Conservation (phyloP, 768 basidiomycete species). For the Ramaria rubella region DNA sequence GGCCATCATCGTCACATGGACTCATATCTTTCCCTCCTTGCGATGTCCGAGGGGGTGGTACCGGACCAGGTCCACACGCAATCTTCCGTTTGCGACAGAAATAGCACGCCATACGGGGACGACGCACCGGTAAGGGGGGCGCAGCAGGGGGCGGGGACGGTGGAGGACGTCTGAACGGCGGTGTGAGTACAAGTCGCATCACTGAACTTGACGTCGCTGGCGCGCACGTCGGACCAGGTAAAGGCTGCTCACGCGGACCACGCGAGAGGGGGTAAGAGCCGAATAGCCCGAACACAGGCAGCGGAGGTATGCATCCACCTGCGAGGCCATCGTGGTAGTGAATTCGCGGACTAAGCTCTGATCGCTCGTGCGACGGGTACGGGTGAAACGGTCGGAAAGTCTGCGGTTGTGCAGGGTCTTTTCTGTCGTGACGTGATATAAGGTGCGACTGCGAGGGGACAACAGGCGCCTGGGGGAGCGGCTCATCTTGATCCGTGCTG, state of each 20-base stretch:
- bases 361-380: neutral
- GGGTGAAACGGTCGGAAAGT: slow-evolving; percentile 2
- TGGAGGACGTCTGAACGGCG: neutral
- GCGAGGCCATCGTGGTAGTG: neutral
- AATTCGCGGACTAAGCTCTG: neutral
- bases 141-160: neutral
- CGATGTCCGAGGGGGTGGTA: neutral
- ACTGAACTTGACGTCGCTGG: slow-evolving; percentile 1
- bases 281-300: slow-evolving; percentile 5
- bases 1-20: slow-evolving; percentile 42
- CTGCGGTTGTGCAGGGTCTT: neutral
- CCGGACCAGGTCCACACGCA: slow-evolving; percentile 53
- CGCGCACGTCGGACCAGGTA: slow-evolving; percentile 7
- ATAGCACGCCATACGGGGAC: slow-evolving; percentile 52
- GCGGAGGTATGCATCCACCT: neutral
- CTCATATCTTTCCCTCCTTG: neutral
- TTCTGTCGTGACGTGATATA: neutral
- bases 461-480: neutral
- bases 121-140: neutral
- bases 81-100: slow-evolving; percentile 66
- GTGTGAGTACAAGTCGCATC: slow-evolving; percentile 6
- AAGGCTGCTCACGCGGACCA: slow-evolving; percentile 2
- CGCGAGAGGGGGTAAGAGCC: slow-evolving; percentile 10
- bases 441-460: slow-evolving; percentile 5
- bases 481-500: neutral